Percentiles rank a stretch among this genome's conserved stretches.
Evolutionary conservation across 345 rosid genomes (phyloP).

Genomic region (Brassica napus): DNA sequence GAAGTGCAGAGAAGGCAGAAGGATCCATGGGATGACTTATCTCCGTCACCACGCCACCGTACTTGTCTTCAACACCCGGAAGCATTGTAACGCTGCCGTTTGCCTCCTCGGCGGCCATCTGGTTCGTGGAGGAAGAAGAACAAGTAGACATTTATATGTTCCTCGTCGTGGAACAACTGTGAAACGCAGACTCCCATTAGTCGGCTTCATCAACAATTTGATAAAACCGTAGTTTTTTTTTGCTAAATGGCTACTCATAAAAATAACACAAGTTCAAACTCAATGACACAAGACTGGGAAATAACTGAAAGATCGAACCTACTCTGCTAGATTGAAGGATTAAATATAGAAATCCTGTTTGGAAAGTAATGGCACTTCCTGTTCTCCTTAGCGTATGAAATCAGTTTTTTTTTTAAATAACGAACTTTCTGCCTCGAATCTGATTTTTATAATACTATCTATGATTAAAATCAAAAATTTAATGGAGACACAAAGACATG

Average conservation of each 20-base stretch:
- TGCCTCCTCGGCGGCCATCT: slow-evolving; percentile 27
- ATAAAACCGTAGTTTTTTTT: slow-evolving; percentile 26
- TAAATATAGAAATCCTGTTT: not conserved
- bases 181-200: slow-evolving; percentile 13
- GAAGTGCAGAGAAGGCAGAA: slow-evolving; percentile 51
- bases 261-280: slow-evolving; percentile 4
- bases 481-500: not conserved
- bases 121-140: slow-evolving; percentile 26
- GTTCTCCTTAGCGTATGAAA: not conserved
- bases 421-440: not conserved
- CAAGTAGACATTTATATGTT: slow-evolving; percentile 40
- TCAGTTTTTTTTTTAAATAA: not conserved
- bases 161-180: slow-evolving; percentile 20
- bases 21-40: slow-evolving; percentile 60
- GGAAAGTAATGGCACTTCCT: not conserved
- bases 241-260: slow-evolving; percentile 25
- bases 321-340: not conserved
- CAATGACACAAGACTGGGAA: not conserved
- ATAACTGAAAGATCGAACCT: not conserved
- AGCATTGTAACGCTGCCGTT: slow-evolving; percentile 40
- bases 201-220: slow-evolving; percentile 16
- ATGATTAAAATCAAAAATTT: not conserved
- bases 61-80: slow-evolving; percentile 53
- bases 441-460: not conserved
- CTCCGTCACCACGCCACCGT: slow-evolving; percentile 75